Evolutionary conservation across 345 rosid genomes (phyloP).

Genomic region (Populus davidiana): DNA sequence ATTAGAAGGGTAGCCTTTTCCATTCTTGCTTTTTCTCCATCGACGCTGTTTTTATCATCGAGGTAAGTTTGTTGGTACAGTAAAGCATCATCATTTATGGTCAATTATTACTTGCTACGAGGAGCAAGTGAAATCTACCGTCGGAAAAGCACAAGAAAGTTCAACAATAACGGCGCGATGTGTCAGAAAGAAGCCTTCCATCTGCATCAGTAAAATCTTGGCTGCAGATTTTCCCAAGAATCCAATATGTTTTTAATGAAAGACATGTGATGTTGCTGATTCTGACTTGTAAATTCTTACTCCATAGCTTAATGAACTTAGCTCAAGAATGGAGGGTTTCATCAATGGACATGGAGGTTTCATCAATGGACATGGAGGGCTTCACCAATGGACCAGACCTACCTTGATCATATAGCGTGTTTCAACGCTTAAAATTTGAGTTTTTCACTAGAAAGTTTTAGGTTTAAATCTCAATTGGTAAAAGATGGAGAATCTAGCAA

Average conservation of each 20-base stretch:
- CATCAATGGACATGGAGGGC: no score
- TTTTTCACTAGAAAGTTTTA: no score
- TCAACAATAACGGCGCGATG: background rate
- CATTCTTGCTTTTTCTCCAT: background rate
- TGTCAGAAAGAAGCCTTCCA: background rate
- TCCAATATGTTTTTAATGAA: no score
- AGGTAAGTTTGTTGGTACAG: background rate
- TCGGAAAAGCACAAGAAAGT: background rate
- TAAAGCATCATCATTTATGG: background rate
- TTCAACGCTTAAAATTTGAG: no score
- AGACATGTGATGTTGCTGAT: background rate
- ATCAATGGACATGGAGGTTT: no score
- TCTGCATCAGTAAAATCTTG: background rate
- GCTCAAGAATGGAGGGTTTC: background rate
- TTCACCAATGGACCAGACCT: no score
- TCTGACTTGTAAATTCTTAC: background rate
- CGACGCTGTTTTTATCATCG: background rate
- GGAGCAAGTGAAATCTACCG: background rate
- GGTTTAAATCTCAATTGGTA: no score
- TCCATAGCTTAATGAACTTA: no score
- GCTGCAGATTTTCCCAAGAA: background rate
- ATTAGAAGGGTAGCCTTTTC: background rate
- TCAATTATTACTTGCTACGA: background rate
- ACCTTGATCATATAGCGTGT: no score
- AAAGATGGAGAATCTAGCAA: no score